These are phyloP conservation scores for Bipolaris bicolor DNA, from an alignment of 2,329 filamentous ascomycete species.

Conservation along the genomic window DNA sequence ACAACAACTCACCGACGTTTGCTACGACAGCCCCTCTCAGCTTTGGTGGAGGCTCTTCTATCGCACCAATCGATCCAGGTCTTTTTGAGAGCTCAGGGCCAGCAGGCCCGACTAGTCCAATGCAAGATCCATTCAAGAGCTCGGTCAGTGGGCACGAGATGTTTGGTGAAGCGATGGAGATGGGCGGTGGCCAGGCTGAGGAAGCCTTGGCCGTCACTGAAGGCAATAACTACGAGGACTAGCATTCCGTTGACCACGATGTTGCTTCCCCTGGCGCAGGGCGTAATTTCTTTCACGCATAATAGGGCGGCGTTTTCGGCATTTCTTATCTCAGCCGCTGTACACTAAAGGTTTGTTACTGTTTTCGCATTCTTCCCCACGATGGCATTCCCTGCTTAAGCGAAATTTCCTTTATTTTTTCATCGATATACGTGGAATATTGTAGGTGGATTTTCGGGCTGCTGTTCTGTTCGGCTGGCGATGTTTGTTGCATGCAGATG, in stretches of 20 bases:
- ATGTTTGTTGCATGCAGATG: constrained; percentile 18
- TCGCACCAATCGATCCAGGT: constrained; percentile 46
- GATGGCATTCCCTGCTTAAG: constrained; percentile 17
- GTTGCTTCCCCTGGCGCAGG: background rate
- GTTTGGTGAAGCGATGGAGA: constrained; percentile 46
- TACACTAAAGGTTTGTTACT: constrained; percentile 9
- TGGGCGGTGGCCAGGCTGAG: constrained; percentile 45
- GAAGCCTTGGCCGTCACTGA: constrained; percentile 48
- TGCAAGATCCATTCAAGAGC: constrained; percentile 48
- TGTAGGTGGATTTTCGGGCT: constrained; percentile 1
- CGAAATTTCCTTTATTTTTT: constrained; percentile 12
- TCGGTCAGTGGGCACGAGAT: constrained; percentile 46
- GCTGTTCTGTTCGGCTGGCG: constrained; percentile 2
- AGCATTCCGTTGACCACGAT: constrained; percentile 17
- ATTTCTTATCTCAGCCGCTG: constrained; percentile 1
- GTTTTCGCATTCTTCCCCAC: constrained; percentile 1
- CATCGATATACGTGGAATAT: background rate
- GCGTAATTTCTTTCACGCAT: constrained; percentile 18
- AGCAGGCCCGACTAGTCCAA: constrained; percentile 40
- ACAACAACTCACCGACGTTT: constrained; percentile 46
- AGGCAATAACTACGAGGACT: constrained; percentile 43
- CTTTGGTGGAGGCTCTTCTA: constrained; percentile 36
- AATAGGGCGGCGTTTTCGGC: constrained; percentile 21
- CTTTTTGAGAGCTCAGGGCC: constrained; percentile 44
- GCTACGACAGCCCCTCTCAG: constrained; percentile 38